Conservation (phyloP, 306 rosid genomes). For the Castanopsis chinensis region DNA sequence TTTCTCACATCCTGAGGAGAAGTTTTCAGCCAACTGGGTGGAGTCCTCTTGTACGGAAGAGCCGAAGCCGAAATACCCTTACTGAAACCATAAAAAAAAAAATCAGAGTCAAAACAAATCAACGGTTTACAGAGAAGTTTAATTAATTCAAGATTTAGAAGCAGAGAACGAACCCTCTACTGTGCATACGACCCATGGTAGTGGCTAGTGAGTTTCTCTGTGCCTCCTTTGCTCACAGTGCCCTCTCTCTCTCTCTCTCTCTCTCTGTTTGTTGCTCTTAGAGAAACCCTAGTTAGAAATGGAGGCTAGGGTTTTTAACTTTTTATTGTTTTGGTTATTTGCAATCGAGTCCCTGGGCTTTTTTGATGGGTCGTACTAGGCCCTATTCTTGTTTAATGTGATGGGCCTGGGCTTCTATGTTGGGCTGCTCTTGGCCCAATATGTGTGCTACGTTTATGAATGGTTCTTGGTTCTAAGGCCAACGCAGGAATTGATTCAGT, state of each 20-base stretch:
- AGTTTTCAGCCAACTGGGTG: constrained; percentile 77
- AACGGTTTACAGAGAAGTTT: neutral
- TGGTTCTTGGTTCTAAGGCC: neutral
- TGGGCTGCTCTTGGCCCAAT: neutral
- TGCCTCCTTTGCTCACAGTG: neutral
- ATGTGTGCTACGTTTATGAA: neutral
- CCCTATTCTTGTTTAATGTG: neutral
- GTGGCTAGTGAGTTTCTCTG: constrained; percentile 11
- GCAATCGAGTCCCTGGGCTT: constrained; percentile 3
- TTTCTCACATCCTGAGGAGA: constrained; percentile 66
- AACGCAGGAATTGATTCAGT: neutral
- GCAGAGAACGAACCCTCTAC: constrained; percentile 58
- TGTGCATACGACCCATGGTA: constrained; percentile 89
- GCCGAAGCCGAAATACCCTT: constrained; percentile 92
- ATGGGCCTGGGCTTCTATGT: no score
- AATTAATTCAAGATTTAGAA: neutral
- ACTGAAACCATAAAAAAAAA: constrained; percentile 22
- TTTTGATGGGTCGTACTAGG: neutral
- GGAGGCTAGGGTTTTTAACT: constrained; percentile 34
- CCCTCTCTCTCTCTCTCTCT: neutral
- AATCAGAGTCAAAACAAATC: neutral
- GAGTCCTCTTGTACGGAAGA: constrained; percentile 79
- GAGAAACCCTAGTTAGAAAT: constrained; percentile 19
- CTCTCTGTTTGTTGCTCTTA: neutral
- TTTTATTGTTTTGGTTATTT: neutral